Evolutionary conservation across 495 filamentous ascomycete species (phyloP), one percentile per base, ranked within the genome.

Genomic region (Penicillium bovifimosum): DNA sequence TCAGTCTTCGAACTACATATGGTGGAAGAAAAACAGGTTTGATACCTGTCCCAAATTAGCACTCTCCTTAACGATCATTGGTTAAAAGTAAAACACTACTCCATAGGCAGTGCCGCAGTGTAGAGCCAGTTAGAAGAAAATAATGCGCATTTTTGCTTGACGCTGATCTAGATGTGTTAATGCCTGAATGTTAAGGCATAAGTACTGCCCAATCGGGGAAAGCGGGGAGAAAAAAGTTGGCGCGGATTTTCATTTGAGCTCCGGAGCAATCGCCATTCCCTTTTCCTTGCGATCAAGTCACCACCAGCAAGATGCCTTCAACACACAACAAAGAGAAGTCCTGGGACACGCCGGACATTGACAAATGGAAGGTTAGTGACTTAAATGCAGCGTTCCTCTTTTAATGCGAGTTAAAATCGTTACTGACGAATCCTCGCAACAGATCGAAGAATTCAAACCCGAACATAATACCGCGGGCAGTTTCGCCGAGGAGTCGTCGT

Each of bases 331-430:
- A 80, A 52, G 90, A 96, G 5, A 98, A 98, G 68, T 88, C 93
- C 32, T 97, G 92, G 93, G 92, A 98, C 68, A 96, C 90, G 42
- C 90, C 93, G 52, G 93, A 96, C 61, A 90, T 96, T 57, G 92
- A 98, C 68, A 96, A 96, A 66, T 98, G 92, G 92, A 93, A 91
- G 80, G 81, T 88, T 55, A 50, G 60, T 64, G 32, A 11, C 20
- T 7, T 7, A 14, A 5, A 8, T 7, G 33, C 32, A 18, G 3
- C 9, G 28, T 16, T 39, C 7, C 31, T 6, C 33, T 46, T 33
- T 34, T 38, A 17, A 36, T 29, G 20, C 32, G 16, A 20, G 31
- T 32, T 3, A 9, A 36, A 29, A 28, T n/a, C 44, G 3, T 45
- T 43, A 43, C 41, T 43, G 27, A 43, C 41, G 13, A 17, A 29